Evolutionary conservation across 768 basidiomycete species (phyloP), one percentile per base, ranked within the genome.

Genomic region (Auricularia sp.): DNA sequence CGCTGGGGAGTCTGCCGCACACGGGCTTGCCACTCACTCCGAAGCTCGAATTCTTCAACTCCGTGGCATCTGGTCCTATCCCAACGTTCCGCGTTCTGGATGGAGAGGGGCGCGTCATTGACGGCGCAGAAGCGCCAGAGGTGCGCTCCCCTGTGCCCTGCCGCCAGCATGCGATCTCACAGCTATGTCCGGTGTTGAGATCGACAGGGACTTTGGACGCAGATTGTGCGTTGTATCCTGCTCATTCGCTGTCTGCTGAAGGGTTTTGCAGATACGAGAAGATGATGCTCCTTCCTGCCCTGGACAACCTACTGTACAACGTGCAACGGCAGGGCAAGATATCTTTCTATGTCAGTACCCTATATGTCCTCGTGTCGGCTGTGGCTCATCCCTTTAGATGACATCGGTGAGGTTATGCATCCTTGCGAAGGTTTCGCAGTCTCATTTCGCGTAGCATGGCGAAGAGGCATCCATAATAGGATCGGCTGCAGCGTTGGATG

Each of bases 261-360:
- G 18, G 33, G 34, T 3, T 4, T 7, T 60, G 65, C 61, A 86
- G 87, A 66, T 94, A 91, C 70, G 86, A 88, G 73, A 77, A 87
- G 64, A 93, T 92, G 88, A 82, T 83, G 64, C 79, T 91, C 36
- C 76, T 92, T 63, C 94, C 94, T 0, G 84, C 86, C 47, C 77
- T 95, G 72, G 94, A 97, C 76, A 93, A 87, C 68, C 79, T 96
- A 42, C 80, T 98, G 16, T 91, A 93, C 75, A 94, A 94, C 69
- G 86, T 94, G 8, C 94, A 98, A 72, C 84, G 94, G 7, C 94
- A 98, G 74, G 94, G 94, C 34, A 92, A 91, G 75, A 92, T 92
- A 68, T 90, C 89, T 3, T 93, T 93, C 74, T 93, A 92, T 72
- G 92, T 91, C 72, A 70, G 87, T 77, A 12, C 12, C 39, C 35